A percentile compares a stretch with the other conserved stretches of the same genome.
These are phyloP conservation scores for Skeletonema potamos DNA, from an alignment of 108 stramenopile genomes.

Conservation along the genomic window DNA sequence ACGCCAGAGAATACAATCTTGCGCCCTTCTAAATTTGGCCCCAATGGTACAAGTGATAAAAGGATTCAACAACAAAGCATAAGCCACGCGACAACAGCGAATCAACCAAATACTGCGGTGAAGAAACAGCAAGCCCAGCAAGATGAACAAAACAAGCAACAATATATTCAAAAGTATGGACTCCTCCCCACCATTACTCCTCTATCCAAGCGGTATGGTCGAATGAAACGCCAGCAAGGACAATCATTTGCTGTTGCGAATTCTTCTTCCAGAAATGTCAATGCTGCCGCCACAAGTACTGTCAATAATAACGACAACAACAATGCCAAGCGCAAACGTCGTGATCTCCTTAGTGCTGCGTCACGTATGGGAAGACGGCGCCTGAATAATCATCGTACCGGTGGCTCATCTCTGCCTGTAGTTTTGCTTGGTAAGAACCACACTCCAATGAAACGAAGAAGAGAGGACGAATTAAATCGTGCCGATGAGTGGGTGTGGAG, in stretches of 20 bases:
- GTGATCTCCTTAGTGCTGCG: neutral
- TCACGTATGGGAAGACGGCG: slow-evolving; percentile 3
- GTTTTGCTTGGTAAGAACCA: neutral
- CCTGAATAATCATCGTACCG: neutral
- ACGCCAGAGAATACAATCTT: neutral
- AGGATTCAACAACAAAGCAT: neutral
- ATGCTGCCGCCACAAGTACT: neutral
- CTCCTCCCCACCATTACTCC: slow-evolving; percentile 27
- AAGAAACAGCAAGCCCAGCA: neutral
- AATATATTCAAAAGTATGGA: slow-evolving; percentile 13
- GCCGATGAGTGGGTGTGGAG: slow-evolving; percentile 22
- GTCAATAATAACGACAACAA: neutral
- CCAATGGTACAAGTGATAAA: neutral
- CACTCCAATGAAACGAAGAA: slow-evolving; percentile 1
- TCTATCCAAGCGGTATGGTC: slow-evolving; percentile 23
- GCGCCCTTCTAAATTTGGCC: neutral
- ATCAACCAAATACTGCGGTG: neutral
- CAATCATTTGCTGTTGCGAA: slow-evolving; percentile 1
- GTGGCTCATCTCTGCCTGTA: neutral
- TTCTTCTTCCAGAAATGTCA: neutral
- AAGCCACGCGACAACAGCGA: neutral
- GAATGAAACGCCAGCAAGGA: slow-evolving; percentile 6
- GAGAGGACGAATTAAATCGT: neutral
- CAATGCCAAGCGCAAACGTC: slow-evolving; percentile 9
- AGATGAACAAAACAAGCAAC: slow-evolving; percentile 11